phyloP scores from a whole-genome alignment of 805 yeast genomes.

The Saccharomycopsis guyanensis region DNA sequence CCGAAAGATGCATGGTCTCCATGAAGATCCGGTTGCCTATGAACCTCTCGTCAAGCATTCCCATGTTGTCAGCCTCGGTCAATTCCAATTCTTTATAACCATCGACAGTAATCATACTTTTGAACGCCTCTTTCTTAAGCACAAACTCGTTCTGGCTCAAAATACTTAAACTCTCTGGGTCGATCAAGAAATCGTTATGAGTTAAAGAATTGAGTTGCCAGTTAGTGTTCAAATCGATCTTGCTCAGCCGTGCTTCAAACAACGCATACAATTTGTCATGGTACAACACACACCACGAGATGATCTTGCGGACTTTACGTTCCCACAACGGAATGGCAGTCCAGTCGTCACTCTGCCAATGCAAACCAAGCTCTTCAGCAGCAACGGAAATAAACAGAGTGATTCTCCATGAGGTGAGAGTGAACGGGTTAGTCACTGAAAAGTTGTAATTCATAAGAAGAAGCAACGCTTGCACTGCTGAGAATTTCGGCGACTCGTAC shows the following conservation, averaged over 20 bases:
- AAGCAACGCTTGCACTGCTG: constrained; percentile 35
- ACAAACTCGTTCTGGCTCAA: constrained; percentile 16
- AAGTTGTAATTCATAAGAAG: constrained; percentile 27
- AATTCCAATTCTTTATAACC: neutral
- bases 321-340: constrained; percentile 27
- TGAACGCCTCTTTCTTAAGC: constrained; percentile 22
- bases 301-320: constrained; percentile 24
- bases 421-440: constrained; percentile 10
- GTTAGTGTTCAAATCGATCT: constrained; percentile 23
- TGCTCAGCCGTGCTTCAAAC: constrained; percentile 25
- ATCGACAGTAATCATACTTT: constrained; percentile 2
- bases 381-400: constrained; percentile 23
- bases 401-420: constrained; percentile 21
- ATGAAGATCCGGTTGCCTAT: constrained; percentile 23
- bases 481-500: constrained; percentile 27
- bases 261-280: constrained; percentile 26
- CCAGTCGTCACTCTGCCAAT: constrained; percentile 25
- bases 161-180: constrained; percentile 17
- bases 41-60: constrained; percentile 3
- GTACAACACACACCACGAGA: constrained; percentile 25
- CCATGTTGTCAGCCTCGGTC: constrained; percentile 1
- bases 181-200: constrained; percentile 23
- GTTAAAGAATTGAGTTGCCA: constrained; percentile 24
- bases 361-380: constrained; percentile 27
- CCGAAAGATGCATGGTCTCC: constrained; percentile 24